Evolutionary conservation across 2,329 filamentous ascomycete genomes (phyloP), one percentile per base, ranked within the genome.

Genomic region (Trichoderma oligosporum): DNA sequence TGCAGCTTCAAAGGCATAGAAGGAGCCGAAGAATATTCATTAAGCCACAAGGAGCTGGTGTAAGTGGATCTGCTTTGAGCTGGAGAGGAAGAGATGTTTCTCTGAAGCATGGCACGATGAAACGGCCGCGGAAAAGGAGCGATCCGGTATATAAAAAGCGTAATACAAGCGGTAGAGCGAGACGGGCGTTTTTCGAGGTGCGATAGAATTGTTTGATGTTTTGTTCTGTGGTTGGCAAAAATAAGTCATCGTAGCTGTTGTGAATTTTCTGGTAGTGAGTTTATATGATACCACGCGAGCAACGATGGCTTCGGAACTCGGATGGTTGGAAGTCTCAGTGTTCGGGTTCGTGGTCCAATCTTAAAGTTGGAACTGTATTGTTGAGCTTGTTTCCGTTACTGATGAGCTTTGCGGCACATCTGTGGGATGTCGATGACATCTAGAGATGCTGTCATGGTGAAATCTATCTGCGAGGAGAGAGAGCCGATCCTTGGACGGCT

Each of bases 101-200:
- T 90, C 86, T 1, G 76, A 71, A 14, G 86, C 86, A 1, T 74
- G 79, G n/a, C 4, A 87, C 82, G 1, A 74, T 78, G 67, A 93
- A 92, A 62, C 83, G 78, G 0, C 87, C 88, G 1, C 88, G 82
- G 74, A 82, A 92, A 46, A 92, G 63, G 0, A 91, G 75, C 1
- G 81, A 82, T 3, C 88, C 88, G 0, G 83, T 79, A 67, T 89
- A 67, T 89, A 78, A 70, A 84, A 92, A 22, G 88, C 88, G 65
- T 92, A 92, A 69, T 92, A 88, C 14, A 82, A 82, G 0, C 78
- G 78, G 64, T 87, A 89, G 0, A 92, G 78, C 0, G 82, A 85
- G 0, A 81, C 84, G 0, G 87, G 84, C 0, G 88, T 91, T 0
- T 75, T 78, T 2, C 86, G 72, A 2, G 78, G 72, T 20, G 71